These are phyloP conservation scores for Macrolepiota fuliginosa DNA, from an alignment of 768 basidiomycete species.

Conservation along the genomic window DNA sequence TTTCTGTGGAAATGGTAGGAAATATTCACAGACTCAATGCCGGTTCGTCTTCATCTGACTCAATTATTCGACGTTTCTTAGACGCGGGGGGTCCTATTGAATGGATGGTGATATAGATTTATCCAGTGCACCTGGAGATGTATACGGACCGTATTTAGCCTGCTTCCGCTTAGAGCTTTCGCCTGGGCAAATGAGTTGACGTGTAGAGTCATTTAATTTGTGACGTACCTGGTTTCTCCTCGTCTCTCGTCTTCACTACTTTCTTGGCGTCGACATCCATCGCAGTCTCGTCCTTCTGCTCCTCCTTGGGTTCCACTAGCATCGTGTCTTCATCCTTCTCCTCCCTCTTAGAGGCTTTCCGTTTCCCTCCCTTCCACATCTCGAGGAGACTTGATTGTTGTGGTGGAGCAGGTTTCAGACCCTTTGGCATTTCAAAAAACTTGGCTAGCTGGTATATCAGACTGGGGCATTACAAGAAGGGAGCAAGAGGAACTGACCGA, in stretches of 20 bases:
- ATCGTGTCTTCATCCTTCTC: conserved; percentile 19
- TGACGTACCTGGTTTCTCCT: not conserved
- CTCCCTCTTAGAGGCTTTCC: conserved; percentile 23
- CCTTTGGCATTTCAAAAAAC: conserved; percentile 75
- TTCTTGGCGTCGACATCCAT: conserved; percentile 30
- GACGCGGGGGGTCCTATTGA: conserved; percentile 30
- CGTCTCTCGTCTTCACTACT: conserved; percentile 20
- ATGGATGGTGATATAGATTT: not conserved
- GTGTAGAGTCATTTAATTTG: not conserved
- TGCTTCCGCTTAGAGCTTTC: conserved; percentile 43
- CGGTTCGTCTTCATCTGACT: conserved; percentile 53
- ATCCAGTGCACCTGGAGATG: not conserved
- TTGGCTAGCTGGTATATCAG: conserved; percentile 43
- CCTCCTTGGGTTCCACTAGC: conserved; percentile 14
- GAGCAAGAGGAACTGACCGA: conserved; percentile 40
- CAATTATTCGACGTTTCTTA: conserved; percentile 53
- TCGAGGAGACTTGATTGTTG: conserved; percentile 80
- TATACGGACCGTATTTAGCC: conserved; percentile 9
- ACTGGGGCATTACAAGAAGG: not conserved
- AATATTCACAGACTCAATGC: not conserved
- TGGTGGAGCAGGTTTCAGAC: conserved; percentile 60
- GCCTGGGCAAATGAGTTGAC: conserved; percentile 19
- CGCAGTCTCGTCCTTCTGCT: conserved; percentile 20
- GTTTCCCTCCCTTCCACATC: conserved; percentile 60
- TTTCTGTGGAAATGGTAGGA: not conserved